phyloP scores from a whole-genome alignment of 2,329 filamentous ascomycete genomes.

The Aspergillus sp. region DNA sequence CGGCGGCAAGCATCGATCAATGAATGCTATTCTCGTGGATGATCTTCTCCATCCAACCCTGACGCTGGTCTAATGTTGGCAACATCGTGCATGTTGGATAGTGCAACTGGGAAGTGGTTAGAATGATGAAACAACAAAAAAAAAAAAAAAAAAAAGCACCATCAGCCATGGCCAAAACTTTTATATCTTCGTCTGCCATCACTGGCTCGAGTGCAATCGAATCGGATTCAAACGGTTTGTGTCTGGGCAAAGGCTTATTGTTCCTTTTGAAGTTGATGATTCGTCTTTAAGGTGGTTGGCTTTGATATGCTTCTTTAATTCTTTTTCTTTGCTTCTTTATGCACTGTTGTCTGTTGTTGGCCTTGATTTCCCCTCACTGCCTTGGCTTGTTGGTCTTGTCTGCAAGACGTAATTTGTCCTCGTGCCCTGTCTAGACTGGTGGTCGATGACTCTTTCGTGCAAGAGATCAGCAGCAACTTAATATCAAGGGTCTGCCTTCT shows the following conservation, averaged over 20 bases:
- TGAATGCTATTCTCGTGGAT: too few species aligned
- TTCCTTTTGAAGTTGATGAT: not conserved
- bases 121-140: too few species aligned
- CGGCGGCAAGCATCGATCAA: too few species aligned
- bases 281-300: not conserved
- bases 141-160: too few species aligned
- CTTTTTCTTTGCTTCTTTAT: not conserved
- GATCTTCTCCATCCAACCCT: too few species aligned
- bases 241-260: not conserved
- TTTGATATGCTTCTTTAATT: constrained; percentile 1
- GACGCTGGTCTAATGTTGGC: too few species aligned
- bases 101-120: too few species aligned
- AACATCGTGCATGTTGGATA: too few species aligned
- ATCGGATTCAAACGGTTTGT: constrained; percentile 1
- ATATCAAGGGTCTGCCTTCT: not conserved
- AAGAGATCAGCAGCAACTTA: too few species aligned
- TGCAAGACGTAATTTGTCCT: too few species aligned
- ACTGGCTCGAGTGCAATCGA: not conserved
- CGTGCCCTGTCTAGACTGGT: too few species aligned
- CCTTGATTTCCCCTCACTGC: constrained; percentile 5
- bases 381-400: constrained; percentile 5
- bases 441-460: too few species aligned
- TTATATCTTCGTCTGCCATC: constrained; percentile 18
- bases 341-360: constrained; percentile 7
- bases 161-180: constrained; percentile 10